Conservation (phyloP, 208 protist species). For the Herpetomonas tarakana region DNA sequence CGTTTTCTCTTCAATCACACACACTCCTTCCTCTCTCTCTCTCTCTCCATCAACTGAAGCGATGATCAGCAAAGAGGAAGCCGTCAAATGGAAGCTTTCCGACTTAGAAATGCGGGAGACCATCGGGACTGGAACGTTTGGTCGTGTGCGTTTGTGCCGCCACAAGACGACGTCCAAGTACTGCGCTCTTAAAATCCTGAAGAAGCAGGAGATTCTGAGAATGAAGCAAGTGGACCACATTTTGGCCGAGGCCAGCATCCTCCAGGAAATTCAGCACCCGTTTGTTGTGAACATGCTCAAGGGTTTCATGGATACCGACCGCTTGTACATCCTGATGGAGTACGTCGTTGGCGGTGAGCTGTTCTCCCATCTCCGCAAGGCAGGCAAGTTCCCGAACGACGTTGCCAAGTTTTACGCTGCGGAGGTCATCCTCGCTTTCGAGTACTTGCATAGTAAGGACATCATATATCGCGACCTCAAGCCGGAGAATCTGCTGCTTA, state of each 20-base stretch:
- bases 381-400: slow-evolving; percentile 90
- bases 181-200: slow-evolving; percentile 90
- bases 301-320: slow-evolving; percentile 94
- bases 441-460: slow-evolving; percentile 80
- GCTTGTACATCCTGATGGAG: slow-evolving; percentile 93
- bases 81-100: slow-evolving; percentile 70
- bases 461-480: slow-evolving; percentile 90
- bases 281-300: slow-evolving; percentile 95
- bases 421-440: slow-evolving; percentile 81
- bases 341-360: slow-evolving; percentile 93
- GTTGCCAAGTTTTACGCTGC: slow-evolving; percentile 93
- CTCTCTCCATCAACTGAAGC: not conserved
- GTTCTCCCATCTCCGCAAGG: slow-evolving; percentile 91
- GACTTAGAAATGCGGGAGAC: slow-evolving; percentile 91
- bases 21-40: too few relatives aligned
- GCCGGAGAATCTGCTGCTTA: slow-evolving; percentile 86
- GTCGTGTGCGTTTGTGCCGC: slow-evolving; percentile 89
- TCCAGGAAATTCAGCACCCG: slow-evolving; percentile 92
- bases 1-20: too few relatives aligned
- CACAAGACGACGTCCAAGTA: slow-evolving; percentile 81
- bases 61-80: slow-evolving; percentile 63
- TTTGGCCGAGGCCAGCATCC: slow-evolving; percentile 92
- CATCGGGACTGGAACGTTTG: slow-evolving; percentile 94
- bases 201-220: slow-evolving; percentile 87
- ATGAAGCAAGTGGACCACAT: slow-evolving; percentile 94